Percentiles rank a stretch among this genome's conserved stretches.
Conservation (phyloP, 2,329 filamentous ascomycete genomes). For the Coniella lustricola region DNA sequence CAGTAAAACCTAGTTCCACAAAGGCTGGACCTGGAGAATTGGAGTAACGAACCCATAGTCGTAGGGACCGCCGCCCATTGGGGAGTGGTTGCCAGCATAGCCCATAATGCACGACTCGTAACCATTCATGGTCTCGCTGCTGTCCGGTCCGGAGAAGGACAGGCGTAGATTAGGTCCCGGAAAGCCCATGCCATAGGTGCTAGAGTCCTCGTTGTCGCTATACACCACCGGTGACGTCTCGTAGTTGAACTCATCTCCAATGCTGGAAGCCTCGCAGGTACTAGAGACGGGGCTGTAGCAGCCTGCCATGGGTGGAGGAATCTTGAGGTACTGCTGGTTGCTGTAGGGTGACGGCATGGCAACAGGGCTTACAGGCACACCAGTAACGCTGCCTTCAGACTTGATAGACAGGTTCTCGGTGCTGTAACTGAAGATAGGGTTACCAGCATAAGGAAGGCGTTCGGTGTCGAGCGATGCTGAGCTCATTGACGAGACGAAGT, state of each 20-base stretch:
- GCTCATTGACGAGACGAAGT: constrained; percentile 32
- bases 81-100: constrained; percentile 38
- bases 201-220: constrained; percentile 54
- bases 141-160: constrained; percentile 31
- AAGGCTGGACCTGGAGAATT: constrained; percentile 49
- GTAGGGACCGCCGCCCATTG: constrained; percentile 40
- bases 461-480: constrained; percentile 17
- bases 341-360: constrained; percentile 49
- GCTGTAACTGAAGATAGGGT: constrained; percentile 57
- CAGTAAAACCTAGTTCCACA: constrained; percentile 50
- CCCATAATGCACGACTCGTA: constrained; percentile 17
- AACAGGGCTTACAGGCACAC: constrained; percentile 46
- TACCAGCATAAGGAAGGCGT: constrained; percentile 44
- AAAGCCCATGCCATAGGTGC: constrained; percentile 41
- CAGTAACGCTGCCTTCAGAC: constrained; percentile 39
- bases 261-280: constrained; percentile 34
- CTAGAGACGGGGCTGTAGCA: constrained; percentile 58
- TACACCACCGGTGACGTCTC: constrained; percentile 47
- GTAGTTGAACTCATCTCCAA: constrained; percentile 31
- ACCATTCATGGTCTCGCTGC: constrained; percentile 17
- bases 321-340: constrained; percentile 51
- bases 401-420: constrained; percentile 54
- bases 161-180: constrained; percentile 38
- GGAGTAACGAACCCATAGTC: constrained; percentile 57
- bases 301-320: constrained; percentile 55